phyloP scores from a whole-genome alignment of 202 grass and related monocot genomes.

The Panicum virgatum region DNA sequence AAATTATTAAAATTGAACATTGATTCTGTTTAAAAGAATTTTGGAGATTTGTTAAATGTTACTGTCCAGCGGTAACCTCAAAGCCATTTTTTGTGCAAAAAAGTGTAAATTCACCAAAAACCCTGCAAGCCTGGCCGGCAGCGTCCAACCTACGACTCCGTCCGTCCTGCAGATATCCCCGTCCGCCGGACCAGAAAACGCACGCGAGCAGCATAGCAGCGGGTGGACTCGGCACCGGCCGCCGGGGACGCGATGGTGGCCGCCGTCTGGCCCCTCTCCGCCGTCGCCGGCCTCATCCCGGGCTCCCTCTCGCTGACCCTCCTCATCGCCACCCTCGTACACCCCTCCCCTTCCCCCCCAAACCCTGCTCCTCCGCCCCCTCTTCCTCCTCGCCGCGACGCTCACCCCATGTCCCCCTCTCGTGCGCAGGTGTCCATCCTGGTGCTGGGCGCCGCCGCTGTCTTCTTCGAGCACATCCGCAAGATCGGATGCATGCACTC shows the following conservation, averaged over 20 bases:
- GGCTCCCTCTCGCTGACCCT: constrained; percentile 42
- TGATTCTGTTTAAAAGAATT: no score
- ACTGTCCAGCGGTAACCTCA: no score
- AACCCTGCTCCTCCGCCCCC: neutral
- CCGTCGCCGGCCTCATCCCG: constrained; percentile 32
- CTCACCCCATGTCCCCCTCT: constrained; percentile 30
- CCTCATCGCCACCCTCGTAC: constrained; percentile 50
- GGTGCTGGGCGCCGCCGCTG: constrained; percentile 49
- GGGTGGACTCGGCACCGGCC: constrained; percentile 34
- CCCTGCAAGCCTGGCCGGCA: neutral
- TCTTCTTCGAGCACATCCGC: constrained; percentile 88
- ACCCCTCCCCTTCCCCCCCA: neutral
- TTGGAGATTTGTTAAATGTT: no score
- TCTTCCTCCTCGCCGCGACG: neutral
- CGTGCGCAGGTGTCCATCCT: constrained; percentile 52
- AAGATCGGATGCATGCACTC: constrained; percentile 86
- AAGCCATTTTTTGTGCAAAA: no score
- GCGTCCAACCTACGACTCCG: neutral
- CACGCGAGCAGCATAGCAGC: constrained; percentile 1
- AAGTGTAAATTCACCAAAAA: neutral
- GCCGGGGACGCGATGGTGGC: constrained; percentile 24
- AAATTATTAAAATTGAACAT: no score
- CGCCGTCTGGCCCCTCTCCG: constrained; percentile 49
- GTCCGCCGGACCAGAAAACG: constrained; percentile 1
- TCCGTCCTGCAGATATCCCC: constrained; percentile 31